phyloP scores from a whole-genome alignment of 1,284 basidiomycete species.

The Trichosporon sp. region DNA sequence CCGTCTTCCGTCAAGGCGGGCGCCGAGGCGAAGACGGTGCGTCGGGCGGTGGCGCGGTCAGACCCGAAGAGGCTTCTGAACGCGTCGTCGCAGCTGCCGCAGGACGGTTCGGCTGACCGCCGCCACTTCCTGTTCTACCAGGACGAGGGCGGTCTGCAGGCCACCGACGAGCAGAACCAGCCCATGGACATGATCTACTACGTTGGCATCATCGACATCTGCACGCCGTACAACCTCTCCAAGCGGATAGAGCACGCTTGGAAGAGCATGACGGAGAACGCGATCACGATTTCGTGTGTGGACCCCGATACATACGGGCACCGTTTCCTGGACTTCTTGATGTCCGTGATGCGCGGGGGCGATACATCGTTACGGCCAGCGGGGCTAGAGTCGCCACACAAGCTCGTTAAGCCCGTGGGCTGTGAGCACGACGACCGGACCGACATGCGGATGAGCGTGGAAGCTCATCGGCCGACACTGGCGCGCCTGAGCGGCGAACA shows the following conservation, averaged over 20 bases:
- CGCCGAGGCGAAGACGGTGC: constrained; percentile 77
- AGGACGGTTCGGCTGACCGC: constrained; percentile 68
- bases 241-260: constrained; percentile 89
- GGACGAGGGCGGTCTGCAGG: constrained; percentile 90
- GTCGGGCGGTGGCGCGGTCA: constrained; percentile 78
- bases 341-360: constrained; percentile 80
- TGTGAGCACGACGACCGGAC: constrained; percentile 5
- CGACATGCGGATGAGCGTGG: background rate
- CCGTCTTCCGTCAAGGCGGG: constrained; percentile 64
- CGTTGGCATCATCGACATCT: constrained; percentile 88
- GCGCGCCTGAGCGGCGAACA: background rate
- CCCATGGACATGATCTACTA: constrained; percentile 85
- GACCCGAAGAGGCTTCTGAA: constrained; percentile 73
- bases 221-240: constrained; percentile 78
- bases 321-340: constrained; percentile 84
- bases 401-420: background rate
- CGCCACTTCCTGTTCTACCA: constrained; percentile 92
- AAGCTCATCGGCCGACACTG: background rate
- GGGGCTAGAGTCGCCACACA: constrained; percentile 36
- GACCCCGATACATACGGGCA: constrained; percentile 80
- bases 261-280: constrained; percentile 85
- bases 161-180: constrained; percentile 81
- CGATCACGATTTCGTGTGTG: constrained; percentile 90
- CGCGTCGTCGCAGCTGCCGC: constrained; percentile 66
- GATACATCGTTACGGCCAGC: constrained; percentile 55